Evolutionary conservation across 176 grass and related monocot genomes (phyloP).

Genomic region (Bonia amplexicaulis): DNA sequence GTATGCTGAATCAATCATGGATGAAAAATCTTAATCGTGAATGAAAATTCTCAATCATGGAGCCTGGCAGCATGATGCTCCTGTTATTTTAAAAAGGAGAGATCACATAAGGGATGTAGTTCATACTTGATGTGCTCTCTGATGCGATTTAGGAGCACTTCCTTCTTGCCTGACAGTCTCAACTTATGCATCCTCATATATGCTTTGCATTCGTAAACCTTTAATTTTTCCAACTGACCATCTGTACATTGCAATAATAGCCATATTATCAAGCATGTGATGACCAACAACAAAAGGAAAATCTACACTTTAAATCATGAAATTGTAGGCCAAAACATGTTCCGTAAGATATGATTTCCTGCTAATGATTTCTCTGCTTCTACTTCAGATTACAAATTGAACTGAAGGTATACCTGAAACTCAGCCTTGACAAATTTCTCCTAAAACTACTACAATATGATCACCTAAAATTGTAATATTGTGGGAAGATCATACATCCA

Average conservation of each 20-base stretch:
- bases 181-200: constrained; percentile 66
- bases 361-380: background rate
- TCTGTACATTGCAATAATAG: constrained; percentile 24
- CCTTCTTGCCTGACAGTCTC: constrained; percentile 63
- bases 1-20: too few species aligned
- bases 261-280: background rate
- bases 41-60: too few species aligned
- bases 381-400: background rate
- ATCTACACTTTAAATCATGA: background rate
- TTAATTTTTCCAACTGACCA: constrained; percentile 53
- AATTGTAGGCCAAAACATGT: background rate
- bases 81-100: background rate
- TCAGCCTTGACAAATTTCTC: background rate
- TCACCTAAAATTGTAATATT: background rate
- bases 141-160: constrained; percentile 52
- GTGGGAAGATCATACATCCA: too few species aligned
- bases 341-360: background rate
- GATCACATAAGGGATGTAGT: background rate
- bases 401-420: background rate
- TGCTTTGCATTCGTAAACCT: constrained; percentile 58
- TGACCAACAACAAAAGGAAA: background rate
- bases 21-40: too few species aligned
- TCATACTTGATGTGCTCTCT: constrained; percentile 54
- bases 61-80: too few species aligned
- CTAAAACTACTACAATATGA: background rate